Percentiles rank a stretch among this genome's conserved stretches.
Conservation (phyloP, 306 rosid species). For the Sindora glabra region DNA sequence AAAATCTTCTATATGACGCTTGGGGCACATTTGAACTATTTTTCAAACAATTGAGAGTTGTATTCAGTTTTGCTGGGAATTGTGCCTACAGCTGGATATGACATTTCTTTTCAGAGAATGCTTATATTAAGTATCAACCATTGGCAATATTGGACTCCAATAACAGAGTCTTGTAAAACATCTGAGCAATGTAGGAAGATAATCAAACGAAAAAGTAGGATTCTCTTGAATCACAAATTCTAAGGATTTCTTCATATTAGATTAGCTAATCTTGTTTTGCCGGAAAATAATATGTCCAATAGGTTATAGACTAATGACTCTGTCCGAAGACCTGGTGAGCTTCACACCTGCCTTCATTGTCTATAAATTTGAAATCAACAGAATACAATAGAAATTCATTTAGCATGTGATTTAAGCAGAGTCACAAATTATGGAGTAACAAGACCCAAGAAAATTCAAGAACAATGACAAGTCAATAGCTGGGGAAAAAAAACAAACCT, state of each 20-base stretch:
- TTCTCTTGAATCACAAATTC: neutral
- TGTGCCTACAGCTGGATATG: too few relatives aligned
- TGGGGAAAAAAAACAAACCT: conserved; percentile 42
- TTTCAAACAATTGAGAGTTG: too few relatives aligned
- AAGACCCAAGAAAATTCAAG: neutral
- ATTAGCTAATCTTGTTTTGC: neutral
- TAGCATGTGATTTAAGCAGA: too few relatives aligned
- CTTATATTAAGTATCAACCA: too few relatives aligned
- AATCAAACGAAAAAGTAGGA: neutral
- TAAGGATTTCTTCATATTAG: neutral
- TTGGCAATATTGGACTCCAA: too few relatives aligned
- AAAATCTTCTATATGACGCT: conserved; percentile 4
- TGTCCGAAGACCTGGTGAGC: neutral
- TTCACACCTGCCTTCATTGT: too few relatives aligned
- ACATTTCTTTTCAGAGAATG: too few relatives aligned
- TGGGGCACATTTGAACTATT: neutral
- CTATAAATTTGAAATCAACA: too few relatives aligned
- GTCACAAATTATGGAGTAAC: too few relatives aligned
- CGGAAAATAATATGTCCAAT: neutral
- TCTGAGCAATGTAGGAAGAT: neutral
- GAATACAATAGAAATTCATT: too few relatives aligned
- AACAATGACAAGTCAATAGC: conserved; percentile 3
- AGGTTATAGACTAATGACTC: neutral
- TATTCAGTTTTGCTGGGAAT: too few relatives aligned
- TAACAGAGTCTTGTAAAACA: too few relatives aligned